phyloP scores from a whole-genome alignment of 164 flowering plant genomes.

The Macadamia integrifolia region DNA sequence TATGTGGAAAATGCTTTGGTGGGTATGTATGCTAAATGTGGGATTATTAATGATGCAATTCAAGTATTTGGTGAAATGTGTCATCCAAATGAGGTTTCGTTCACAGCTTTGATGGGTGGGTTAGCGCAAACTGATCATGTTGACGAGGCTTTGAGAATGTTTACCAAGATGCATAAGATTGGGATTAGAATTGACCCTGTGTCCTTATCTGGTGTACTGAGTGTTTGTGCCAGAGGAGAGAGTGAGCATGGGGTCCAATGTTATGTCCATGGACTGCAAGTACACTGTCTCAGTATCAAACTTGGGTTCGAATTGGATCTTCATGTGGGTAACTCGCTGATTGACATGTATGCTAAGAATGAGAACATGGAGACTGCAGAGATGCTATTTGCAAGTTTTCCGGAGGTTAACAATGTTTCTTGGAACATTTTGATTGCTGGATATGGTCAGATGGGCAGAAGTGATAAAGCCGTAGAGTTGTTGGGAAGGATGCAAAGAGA shows the following conservation, averaged over 20 bases:
- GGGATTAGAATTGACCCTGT: slow-evolving; percentile 53
- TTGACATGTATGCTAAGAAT: slow-evolving; percentile 61
- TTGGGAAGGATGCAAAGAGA: slow-evolving; percentile 37
- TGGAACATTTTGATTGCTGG: slow-evolving; percentile 84
- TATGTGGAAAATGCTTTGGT: slow-evolving; percentile 76
- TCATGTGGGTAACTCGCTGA: slow-evolving; percentile 54
- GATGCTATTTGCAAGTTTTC: slow-evolving; percentile 34
- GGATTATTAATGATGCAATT: slow-evolving; percentile 41
- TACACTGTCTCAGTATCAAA: slow-evolving; percentile 48
- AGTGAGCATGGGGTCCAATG: slow-evolving; percentile 12
- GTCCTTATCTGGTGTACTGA: slow-evolving; percentile 59
- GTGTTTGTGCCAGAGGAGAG: slow-evolving; percentile 46
- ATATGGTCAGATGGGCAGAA: slow-evolving; percentile 39
- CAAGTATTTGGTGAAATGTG: slow-evolving; percentile 42
- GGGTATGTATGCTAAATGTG: slow-evolving; percentile 71
- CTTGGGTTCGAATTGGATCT: slow-evolving; percentile 51
- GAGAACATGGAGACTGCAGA: slow-evolving; percentile 60
- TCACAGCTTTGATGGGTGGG: slow-evolving; percentile 70
- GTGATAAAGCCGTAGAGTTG: slow-evolving; percentile 37
- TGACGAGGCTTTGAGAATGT: slow-evolving; percentile 55
- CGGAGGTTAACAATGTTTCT: slow-evolving; percentile 41
- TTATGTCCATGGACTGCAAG: slow-evolving; percentile 35
- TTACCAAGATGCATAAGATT: slow-evolving; percentile 47
- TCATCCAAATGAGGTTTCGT: slow-evolving; percentile 68
- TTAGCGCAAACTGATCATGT: slow-evolving; percentile 40